Evolutionary conservation across 495 filamentous ascomycete genomes (phyloP), one percentile per base, ranked within the genome.

Genomic region (Penicillium egyptiacum): DNA sequence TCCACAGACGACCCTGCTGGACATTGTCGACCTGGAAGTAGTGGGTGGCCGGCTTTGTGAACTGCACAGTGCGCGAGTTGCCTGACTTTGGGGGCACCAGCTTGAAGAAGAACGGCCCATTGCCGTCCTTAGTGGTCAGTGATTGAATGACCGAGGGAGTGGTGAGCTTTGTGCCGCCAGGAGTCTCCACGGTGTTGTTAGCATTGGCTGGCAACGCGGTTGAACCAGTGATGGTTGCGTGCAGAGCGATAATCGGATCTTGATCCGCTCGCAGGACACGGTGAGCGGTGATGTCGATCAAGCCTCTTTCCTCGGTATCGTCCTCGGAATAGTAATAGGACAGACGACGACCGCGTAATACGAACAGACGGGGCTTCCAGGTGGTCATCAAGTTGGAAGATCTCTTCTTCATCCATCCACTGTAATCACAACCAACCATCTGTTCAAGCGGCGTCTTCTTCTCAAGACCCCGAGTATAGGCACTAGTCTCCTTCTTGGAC

Each of bases 331-430:
- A 99, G 70, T 94, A 99, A 74, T 99, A 99, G 0, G 92, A 91
- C 20, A 99, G 82, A 14, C 95, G 86, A 58, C 91, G 83, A 43
- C 95, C 95, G 52, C 91, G 89, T 31, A 99, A 79, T 20, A 98
- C 88, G 65, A 99, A 99, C 31, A 98, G 82, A 9, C 95, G 86
- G 40, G 90, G 85, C 67, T 98, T 98, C 95, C 95, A 99, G 2
- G 91, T 96, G 3, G 90, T 88, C 88, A 97, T 95, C 48, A 97
- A 76, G 60, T 94, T 94, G 3, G 90, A 91, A 46, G 90, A 96
- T 65, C 92, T 87, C 81, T 99, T 99, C 79, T 96, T 98, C 95
- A 99, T 99, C 95, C 95, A 99, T 23, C 95, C 95, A 60, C 86
- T 91, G 65, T 92, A 99, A 64, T 99, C 94, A 45, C 91, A 93